These are phyloP conservation scores for Venturiaceae sp. DNA, from an alignment of 2,329 filamentous ascomycete genomes.

Conservation along the genomic window DNA sequence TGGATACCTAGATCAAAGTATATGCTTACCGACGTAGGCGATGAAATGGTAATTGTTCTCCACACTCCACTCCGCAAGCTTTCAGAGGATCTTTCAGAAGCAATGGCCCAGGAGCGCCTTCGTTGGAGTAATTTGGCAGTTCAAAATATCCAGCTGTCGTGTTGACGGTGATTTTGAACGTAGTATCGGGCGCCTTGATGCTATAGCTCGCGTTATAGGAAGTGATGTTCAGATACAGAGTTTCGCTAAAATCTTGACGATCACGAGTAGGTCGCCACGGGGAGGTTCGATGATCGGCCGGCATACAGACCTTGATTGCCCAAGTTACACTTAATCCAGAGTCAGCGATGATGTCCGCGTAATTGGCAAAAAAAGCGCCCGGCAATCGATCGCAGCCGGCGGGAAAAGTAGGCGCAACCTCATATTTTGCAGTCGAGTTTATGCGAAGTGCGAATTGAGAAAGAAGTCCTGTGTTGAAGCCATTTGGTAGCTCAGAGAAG, in stretches of 20 bases:
- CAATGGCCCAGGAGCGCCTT: neutral
- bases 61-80: too few relatives aligned
- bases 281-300: conserved; percentile 12
- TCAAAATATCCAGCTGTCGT: conserved; percentile 24
- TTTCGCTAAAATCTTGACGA: conserved; percentile 21
- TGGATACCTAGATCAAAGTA: too few relatives aligned
- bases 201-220: conserved; percentile 12
- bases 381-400: neutral
- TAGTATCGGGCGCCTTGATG: too few relatives aligned
- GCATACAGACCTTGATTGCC: conserved; percentile 22
- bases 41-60: too few relatives aligned
- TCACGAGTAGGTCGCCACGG: conserved; percentile 17
- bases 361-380: neutral
- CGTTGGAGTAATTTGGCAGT: conserved; percentile 21
- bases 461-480: neutral
- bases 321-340: conserved; percentile 10
- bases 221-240: conserved; percentile 15
- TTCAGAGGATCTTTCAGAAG: neutral
- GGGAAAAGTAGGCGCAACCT: too few relatives aligned
- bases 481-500: neutral
- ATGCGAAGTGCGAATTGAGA: neutral
- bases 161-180: conserved; percentile 16
- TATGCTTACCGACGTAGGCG: too few relatives aligned
- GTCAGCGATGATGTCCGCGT: neutral
- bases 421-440: neutral